Percentiles rank a stretch among this genome's conserved stretches.
phyloP scores from a whole-genome alignment of 2,329 filamentous ascomycete species.

The Fusarium avenaceum region DNA sequence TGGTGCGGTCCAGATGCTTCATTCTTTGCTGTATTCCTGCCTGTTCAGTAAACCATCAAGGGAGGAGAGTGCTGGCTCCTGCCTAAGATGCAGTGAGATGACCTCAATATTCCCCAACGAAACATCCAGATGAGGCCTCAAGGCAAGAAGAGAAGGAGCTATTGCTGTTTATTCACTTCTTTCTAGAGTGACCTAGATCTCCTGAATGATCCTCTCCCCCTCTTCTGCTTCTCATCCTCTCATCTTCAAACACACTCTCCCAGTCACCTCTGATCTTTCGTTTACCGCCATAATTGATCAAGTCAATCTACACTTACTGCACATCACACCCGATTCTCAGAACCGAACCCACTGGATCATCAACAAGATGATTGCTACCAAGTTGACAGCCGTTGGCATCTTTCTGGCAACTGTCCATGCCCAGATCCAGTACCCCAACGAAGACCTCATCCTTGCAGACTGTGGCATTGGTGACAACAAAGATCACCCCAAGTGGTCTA shows the following conservation, averaged over 20 bases:
- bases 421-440: constrained; percentile 50
- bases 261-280: not conserved
- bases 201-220: not conserved
- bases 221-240: constrained; percentile 6
- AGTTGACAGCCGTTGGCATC: constrained; percentile 45
- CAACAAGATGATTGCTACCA: constrained; percentile 45
- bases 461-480: constrained; percentile 60
- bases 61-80: not conserved
- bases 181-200: no score
- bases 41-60: not conserved
- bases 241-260: constrained; percentile 11
- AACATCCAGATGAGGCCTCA: not conserved
- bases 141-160: not conserved
- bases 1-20: not conserved
- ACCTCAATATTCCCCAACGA: constrained; percentile 10
- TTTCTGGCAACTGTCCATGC: constrained; percentile 41
- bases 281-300: not conserved
- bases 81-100: constrained; percentile 3
- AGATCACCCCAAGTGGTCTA: constrained; percentile 58
- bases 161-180: not conserved
- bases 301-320: not conserved
- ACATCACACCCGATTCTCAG: not conserved
- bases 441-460: constrained; percentile 58
- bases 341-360: not conserved
- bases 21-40: constrained; percentile 2